phyloP scores from a whole-genome alignment of 2,329 filamentous ascomycete species.

The Stachybotrys echinatus region DNA sequence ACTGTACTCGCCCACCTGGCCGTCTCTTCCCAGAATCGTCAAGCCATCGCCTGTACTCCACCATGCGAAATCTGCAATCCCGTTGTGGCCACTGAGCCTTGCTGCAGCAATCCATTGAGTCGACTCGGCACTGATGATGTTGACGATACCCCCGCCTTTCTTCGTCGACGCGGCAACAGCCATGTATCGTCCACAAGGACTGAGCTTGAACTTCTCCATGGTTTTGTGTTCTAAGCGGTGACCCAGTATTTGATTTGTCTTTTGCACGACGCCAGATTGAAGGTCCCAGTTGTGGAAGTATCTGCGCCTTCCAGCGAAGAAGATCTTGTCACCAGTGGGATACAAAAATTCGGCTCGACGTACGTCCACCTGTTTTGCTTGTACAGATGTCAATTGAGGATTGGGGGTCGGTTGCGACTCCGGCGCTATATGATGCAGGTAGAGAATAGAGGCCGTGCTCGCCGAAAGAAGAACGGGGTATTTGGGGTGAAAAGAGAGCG shows the following conservation, averaged over 20 bases:
- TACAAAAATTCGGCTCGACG: constrained; percentile 76
- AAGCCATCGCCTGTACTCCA: constrained; percentile 81
- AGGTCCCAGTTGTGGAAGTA: constrained; percentile 97
- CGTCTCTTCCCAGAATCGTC: constrained; percentile 77
- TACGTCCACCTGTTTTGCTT: constrained; percentile 79
- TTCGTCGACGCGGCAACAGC: constrained; percentile 72
- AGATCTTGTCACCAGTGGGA: constrained; percentile 69
- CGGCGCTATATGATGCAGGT: constrained; percentile 82
- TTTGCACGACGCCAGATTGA: constrained; percentile 73
- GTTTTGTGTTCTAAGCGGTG: constrained; percentile 76
- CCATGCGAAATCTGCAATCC: constrained; percentile 89
- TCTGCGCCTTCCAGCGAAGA: constrained; percentile 79
- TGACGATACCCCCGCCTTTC: constrained; percentile 85
- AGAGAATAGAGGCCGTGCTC: constrained; percentile 77
- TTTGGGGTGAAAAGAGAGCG: constrained; percentile 82
- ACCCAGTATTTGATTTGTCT: constrained; percentile 70
- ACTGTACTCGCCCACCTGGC: constrained; percentile 87
- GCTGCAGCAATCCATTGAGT: constrained; percentile 85
- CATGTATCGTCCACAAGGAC: constrained; percentile 81
- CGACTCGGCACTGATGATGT: constrained; percentile 72
- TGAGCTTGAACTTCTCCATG: constrained; percentile 88
- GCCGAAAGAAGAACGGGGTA: constrained; percentile 87
- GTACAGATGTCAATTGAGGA: constrained; percentile 83
- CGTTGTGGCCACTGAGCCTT: constrained; percentile 73
- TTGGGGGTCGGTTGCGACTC: constrained; percentile 73